Conservation (phyloP, 2,329 filamentous ascomycete genomes). For the Zasmidium angulare region DNA sequence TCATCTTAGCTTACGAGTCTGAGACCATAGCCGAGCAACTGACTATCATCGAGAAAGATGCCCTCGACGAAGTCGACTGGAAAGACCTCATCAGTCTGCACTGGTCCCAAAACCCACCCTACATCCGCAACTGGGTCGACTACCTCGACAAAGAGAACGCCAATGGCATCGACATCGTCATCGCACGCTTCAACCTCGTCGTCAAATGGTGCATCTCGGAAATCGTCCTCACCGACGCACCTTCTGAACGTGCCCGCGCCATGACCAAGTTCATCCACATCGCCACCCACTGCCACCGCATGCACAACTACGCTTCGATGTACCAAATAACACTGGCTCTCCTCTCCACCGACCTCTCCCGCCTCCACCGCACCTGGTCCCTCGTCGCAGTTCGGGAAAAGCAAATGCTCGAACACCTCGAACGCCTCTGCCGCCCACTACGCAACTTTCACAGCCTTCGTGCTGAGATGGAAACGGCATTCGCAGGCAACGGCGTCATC, state of each 20-base stretch:
- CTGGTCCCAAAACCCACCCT: conserved; percentile 65
- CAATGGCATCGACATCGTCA: conserved; percentile 75
- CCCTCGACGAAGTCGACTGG: conserved; percentile 83
- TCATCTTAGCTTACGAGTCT: conserved; percentile 78
- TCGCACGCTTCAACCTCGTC: conserved; percentile 83
- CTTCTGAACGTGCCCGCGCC: conserved; percentile 71
- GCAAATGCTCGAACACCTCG: conserved; percentile 66
- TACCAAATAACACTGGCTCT: conserved; percentile 77
- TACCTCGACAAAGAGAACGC: conserved; percentile 62
- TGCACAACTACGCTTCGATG: conserved; percentile 82
- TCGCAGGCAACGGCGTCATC: conserved; percentile 70
- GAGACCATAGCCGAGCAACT: conserved; percentile 78
- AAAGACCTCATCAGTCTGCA: conserved; percentile 80
- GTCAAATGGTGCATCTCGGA: conserved; percentile 85
- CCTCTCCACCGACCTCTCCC: conserved; percentile 68
- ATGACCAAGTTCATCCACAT: conserved; percentile 83
- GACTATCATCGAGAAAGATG: conserved; percentile 82
- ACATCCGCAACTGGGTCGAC: conserved; percentile 66
- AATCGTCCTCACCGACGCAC: conserved; percentile 69
- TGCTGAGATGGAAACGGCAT: conserved; percentile 69
- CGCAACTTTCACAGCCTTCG: conserved; percentile 76
- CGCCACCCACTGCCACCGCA: conserved; percentile 69
- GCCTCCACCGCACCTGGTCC: conserved; percentile 69
- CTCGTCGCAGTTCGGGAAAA: conserved; percentile 66
- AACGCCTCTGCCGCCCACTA: conserved; percentile 71